Conservation (phyloP, 164 flowering plant species). For the Annona cherimola region DNA sequence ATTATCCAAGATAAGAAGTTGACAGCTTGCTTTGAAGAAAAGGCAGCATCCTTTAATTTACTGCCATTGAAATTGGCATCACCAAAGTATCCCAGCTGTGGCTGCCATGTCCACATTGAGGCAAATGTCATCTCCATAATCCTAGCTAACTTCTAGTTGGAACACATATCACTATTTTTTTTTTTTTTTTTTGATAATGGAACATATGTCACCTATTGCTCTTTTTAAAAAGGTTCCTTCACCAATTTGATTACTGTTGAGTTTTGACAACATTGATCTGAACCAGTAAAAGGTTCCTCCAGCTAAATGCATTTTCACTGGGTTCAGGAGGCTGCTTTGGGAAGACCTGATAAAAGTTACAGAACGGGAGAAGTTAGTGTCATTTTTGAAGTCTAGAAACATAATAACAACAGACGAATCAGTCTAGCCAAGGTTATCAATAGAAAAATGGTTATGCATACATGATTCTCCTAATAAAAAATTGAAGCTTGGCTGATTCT, state of each 20-base stretch:
- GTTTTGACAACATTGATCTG: no score
- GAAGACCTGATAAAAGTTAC: conserved; percentile 7
- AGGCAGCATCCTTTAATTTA: no score
- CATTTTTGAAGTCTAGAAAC: conserved; percentile 9
- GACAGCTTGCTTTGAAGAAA: no score
- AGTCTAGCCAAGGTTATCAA: not conserved
- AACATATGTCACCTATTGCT: no score
- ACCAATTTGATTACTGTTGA: no score
- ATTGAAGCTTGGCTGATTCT: not conserved
- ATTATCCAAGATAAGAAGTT: no score
- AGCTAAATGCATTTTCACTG: not conserved
- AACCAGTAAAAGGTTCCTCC: no score
- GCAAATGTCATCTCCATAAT: not conserved
- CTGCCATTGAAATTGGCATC: no score
- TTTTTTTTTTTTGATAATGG: no score
- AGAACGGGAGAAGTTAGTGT: conserved; percentile 5
- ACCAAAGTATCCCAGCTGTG: no score
- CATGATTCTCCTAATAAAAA: no score
- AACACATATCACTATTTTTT: not conserved
- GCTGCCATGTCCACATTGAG: not conserved
- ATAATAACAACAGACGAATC: not conserved
- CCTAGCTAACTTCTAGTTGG: not conserved
- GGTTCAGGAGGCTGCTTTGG: conserved; percentile 8
- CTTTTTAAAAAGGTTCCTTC: no score
- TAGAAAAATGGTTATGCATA: not conserved